Evolutionary conservation across 139 green algal genomes (phyloP).

Genomic region (Chara braunii): DNA sequence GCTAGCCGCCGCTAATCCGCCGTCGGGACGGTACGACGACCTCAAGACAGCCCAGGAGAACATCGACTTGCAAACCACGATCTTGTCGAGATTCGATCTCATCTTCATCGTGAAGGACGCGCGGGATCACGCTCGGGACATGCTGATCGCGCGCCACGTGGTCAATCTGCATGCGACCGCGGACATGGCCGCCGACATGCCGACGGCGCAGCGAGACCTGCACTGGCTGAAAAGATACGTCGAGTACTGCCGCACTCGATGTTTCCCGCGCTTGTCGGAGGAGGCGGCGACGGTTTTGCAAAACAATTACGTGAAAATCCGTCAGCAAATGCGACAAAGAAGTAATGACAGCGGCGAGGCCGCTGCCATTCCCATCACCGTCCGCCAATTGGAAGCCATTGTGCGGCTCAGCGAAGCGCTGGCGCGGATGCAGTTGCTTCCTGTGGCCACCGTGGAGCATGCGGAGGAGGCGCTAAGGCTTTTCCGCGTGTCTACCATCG

Average conservation of each 20-base stretch:
- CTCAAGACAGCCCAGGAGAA: slow-evolving; percentile 70
- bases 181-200: slow-evolving; percentile 17
- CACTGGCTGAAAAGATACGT: slow-evolving; percentile 72
- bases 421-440: slow-evolving; percentile 79
- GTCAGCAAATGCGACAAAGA: slow-evolving; percentile 48
- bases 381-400: slow-evolving; percentile 94
- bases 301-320: slow-evolving; percentile 80
- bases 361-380: slow-evolving; percentile 82
- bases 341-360: slow-evolving; percentile 35
- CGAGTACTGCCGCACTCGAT: slow-evolving; percentile 70
- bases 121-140: slow-evolving; percentile 43
- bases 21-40: slow-evolving; percentile 52
- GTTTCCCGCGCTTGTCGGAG: slow-evolving; percentile 67
- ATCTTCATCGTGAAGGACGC: slow-evolving; percentile 99
- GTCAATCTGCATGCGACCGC: slow-evolving; percentile 43
- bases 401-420: slow-evolving; percentile 84
- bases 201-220: slow-evolving; percentile 33
- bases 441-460: slow-evolving; percentile 59
- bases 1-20: slow-evolving; percentile 90
- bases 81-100: slow-evolving; percentile 96
- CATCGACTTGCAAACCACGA: slow-evolving; percentile 98
- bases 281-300: slow-evolving; percentile 56
- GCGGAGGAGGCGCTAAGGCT: slow-evolving; percentile 73
- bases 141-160: slow-evolving; percentile 60
- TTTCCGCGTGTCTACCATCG: slow-evolving; percentile 60